Evolutionary conservation across 768 basidiomycete genomes (phyloP).

Genomic region (Austroboletus eburneus): DNA sequence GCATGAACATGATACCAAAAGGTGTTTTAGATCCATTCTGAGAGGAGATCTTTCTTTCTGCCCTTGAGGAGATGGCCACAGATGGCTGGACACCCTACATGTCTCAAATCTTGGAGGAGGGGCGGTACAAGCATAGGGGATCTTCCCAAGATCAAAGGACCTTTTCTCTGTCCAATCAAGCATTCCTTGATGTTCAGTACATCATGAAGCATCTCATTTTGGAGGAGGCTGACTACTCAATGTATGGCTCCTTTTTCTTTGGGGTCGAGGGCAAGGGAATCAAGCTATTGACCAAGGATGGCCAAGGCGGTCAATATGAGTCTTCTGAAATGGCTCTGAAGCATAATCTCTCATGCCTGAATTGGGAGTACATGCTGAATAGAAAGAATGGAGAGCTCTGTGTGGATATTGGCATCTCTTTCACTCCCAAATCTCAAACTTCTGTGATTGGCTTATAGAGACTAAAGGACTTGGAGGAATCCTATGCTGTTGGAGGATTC

Average conservation of each 20-base stretch:
- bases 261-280: constrained; percentile 8
- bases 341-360: not conserved
- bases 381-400: not conserved
- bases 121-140: not conserved
- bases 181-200: not conserved
- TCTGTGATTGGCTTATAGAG: constrained; percentile 6
- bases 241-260: constrained; percentile 17
- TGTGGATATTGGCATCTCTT: not conserved
- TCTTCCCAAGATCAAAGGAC: not conserved
- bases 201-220: not conserved
- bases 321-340: not conserved
- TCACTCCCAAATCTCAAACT: not conserved
- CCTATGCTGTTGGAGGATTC: constrained; percentile 6
- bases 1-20: constrained; percentile 1
- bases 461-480: constrained; percentile 5
- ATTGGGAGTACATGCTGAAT: constrained; percentile 8
- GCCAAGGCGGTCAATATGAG: not conserved
- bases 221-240: not conserved
- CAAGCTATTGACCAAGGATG: constrained; percentile 13
- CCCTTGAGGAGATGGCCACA: not conserved
- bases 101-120: not conserved
- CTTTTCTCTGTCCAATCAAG: not conserved
- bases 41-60: constrained; percentile 4
- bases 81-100: not conserved
- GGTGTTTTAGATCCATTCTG: constrained; percentile 5